Evolutionary conservation across 2,329 filamentous ascomycete genomes (phyloP).

Genomic region (Arthrobotrys entomopaga): DNA sequence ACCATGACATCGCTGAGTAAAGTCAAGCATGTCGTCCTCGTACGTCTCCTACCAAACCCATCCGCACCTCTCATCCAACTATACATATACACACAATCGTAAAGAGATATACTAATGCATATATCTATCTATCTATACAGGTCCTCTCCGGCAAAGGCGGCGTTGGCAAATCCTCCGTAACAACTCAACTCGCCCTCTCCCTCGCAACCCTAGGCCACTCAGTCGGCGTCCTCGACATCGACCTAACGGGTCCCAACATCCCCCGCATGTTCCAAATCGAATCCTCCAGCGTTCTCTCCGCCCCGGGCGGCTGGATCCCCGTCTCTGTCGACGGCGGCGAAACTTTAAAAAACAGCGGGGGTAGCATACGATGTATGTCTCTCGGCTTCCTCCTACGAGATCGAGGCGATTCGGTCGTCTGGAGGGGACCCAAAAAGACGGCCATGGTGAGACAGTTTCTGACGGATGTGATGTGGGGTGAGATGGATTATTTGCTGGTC

Average conservation of each 20-base stretch:
- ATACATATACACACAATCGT: not conserved
- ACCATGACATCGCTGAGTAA: constrained; percentile 72
- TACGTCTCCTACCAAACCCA: constrained; percentile 62
- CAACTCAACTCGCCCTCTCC: constrained; percentile 91
- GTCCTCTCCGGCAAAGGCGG: constrained; percentile 96
- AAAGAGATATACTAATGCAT: not conserved
- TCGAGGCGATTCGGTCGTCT: constrained; percentile 91
- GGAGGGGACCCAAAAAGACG: constrained; percentile 98
- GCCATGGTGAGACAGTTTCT: constrained; percentile 98
- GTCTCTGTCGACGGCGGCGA: constrained; percentile 78
- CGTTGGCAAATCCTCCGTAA: constrained; percentile 97
- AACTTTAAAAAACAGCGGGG: constrained; percentile 65
- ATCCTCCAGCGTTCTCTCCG: constrained; percentile 79
- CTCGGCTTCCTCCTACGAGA: constrained; percentile 87
- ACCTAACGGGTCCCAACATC: constrained; percentile 95
- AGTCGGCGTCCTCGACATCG: constrained; percentile 94
- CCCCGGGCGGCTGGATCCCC: constrained; percentile 90
- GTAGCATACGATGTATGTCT: constrained; percentile 80
- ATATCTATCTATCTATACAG: constrained; percentile 59
- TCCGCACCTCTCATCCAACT: no score
- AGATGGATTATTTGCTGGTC: constrained; percentile 90
- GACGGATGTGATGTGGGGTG: constrained; percentile 86
- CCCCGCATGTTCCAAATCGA: constrained; percentile 94
- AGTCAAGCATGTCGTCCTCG: constrained; percentile 81
- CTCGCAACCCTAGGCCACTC: constrained; percentile 85